phyloP scores from a whole-genome alignment of 1,284 basidiomycete species.

The Ceratobasidium sp. region DNA sequence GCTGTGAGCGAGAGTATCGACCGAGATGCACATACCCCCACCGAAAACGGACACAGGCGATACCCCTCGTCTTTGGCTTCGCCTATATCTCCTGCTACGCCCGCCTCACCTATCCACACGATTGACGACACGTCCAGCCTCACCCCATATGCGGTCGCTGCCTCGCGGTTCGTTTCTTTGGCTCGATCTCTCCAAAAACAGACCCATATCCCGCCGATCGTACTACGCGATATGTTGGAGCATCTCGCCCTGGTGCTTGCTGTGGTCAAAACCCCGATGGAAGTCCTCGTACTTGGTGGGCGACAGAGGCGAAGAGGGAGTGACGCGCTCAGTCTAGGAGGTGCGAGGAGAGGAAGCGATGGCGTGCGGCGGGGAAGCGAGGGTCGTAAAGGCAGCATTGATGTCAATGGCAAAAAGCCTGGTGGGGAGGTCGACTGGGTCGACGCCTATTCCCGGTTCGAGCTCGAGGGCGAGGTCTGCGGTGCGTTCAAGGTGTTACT shows the following conservation, averaged over 20 bases:
- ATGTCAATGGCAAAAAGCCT: not conserved
- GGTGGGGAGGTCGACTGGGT: constrained; percentile 22
- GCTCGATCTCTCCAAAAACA: constrained; percentile 15
- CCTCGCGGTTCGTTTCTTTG: constrained; percentile 28
- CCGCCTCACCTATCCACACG: not conserved
- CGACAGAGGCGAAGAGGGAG: not conserved
- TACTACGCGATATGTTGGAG: constrained; percentile 15
- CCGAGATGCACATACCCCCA: not conserved
- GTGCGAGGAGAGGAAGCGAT: not conserved
- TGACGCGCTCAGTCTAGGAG: not conserved
- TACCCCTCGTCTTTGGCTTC: not conserved
- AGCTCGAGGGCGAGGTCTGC: constrained; percentile 25
- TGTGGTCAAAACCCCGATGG: constrained; percentile 32
- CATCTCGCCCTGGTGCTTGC: constrained; percentile 10
- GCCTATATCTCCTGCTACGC: not conserved
- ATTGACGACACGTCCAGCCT: not conserved
- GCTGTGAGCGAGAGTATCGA: constrained; percentile 8
- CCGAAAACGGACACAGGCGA: not conserved
- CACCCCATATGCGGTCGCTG: constrained; percentile 12
- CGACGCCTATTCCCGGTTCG: constrained; percentile 23
- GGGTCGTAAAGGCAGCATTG: not conserved
- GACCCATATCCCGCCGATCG: constrained; percentile 14
- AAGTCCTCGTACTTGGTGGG: constrained; percentile 6
- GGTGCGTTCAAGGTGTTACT: constrained; percentile 29
- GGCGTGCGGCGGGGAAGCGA: not conserved